These are phyloP conservation scores for Ensete ventricosum DNA, from an alignment of 176 grass and related monocot genomes.

Conservation along the genomic window DNA sequence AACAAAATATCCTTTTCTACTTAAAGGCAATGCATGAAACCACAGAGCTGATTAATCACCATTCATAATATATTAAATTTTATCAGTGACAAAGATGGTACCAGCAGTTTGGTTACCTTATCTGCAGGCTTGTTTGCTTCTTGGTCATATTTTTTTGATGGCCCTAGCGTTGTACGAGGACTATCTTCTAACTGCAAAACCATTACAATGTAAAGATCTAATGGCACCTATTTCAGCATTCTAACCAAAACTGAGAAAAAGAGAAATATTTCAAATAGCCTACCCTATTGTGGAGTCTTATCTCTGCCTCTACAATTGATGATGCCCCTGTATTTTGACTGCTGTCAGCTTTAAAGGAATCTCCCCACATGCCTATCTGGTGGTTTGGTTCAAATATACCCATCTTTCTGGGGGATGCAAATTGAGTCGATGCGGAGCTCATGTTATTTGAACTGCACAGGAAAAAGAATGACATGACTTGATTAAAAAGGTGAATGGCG, in stretches of 20 bases:
- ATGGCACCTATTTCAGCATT: not conserved
- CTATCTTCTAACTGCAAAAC: conserved; percentile 16
- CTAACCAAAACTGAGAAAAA: not conserved
- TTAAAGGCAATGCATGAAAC: too few species aligned
- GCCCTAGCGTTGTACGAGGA: conserved; percentile 2
- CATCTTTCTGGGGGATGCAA: conserved; percentile 41
- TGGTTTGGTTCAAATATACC: conserved; percentile 49
- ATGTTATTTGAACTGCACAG: conserved; percentile 49
- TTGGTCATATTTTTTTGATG: conserved; percentile 19
- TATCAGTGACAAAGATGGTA: not conserved
- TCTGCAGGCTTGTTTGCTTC: conserved; percentile 21
- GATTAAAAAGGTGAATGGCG: not conserved
- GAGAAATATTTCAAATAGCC: conserved; percentile 14
- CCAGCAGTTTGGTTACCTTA: conserved; percentile 9
- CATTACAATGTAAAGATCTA: conserved; percentile 8
- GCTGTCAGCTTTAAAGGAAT: conserved; percentile 52
- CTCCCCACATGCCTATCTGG: conserved; percentile 53
- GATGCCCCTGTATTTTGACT: conserved; percentile 65
- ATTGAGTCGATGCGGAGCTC: conserved; percentile 67
- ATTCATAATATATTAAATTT: not conserved
- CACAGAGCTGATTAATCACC: conserved; percentile 3
- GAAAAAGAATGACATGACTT: not conserved
- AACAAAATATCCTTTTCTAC: not conserved
- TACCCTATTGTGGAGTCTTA: conserved; percentile 47
- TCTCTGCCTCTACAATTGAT: conserved; percentile 47